Conservation (phyloP, 805 yeast species). For the Saccharomycopsis synnaedendra region DNA sequence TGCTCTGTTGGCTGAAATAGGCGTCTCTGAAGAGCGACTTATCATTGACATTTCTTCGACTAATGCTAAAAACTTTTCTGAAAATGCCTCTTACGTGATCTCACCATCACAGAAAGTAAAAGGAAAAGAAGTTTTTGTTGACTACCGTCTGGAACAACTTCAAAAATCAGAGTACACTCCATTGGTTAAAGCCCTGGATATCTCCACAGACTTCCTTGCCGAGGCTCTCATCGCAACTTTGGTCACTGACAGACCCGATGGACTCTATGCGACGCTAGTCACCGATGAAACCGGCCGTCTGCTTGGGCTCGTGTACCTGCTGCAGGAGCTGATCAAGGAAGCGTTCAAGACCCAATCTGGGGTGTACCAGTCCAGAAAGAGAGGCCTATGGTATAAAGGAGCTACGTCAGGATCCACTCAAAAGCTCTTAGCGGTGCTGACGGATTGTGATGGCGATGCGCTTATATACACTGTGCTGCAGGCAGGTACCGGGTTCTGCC, state of each 20-base stretch:
- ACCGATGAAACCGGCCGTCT: constrained; percentile 57
- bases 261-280: constrained; percentile 76
- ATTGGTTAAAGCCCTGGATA: too few relatives aligned
- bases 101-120: neutral
- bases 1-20: constrained; percentile 28
- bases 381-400: constrained; percentile 94
- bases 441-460: constrained; percentile 92
- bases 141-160: neutral
- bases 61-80: constrained; percentile 15
- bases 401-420: constrained; percentile 96
- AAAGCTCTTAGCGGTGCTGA: constrained; percentile 47
- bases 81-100: constrained; percentile 14
- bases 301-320: constrained; percentile 86
- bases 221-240: constrained; percentile 39
- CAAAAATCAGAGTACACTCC: too few relatives aligned
- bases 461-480: constrained; percentile 80
- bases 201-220: constrained; percentile 15
- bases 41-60: constrained; percentile 21
- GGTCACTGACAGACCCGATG: constrained; percentile 78
- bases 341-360: constrained; percentile 78
- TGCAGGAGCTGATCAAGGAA: constrained; percentile 66
- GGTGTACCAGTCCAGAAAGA: constrained; percentile 82
- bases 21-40: constrained; percentile 42
- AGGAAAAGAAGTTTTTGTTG: neutral
- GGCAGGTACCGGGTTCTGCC: constrained; percentile 86